Base-by-base conservation (phyloP, 164 flowering plant species). In the Nymphaea colorata region DNA sequence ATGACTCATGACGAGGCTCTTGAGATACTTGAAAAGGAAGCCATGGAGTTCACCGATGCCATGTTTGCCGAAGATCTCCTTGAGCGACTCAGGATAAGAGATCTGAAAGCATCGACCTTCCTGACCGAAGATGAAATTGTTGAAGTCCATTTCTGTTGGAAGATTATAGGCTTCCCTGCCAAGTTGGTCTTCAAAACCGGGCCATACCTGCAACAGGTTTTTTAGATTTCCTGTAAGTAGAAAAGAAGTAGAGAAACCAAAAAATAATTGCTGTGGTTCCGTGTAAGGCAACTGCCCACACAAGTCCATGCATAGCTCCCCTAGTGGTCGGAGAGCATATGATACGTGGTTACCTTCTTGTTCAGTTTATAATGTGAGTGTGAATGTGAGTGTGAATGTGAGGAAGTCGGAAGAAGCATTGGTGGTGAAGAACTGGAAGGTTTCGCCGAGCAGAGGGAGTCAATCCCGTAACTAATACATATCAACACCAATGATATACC, bases 1-100 rank as follows among this genome's bases (percentile, higher is more conserved):
- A 78, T 51, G 41, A 81, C 76, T 74, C 69, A 78, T 51, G 41
- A 81, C 76, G 75, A 81, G 44, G 67, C 65, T 78, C 73, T 78
- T 81, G 67, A 81, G 78, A 74, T 81, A 81, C 77, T 78, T 81
- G 73, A 78, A 75, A 71, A 81, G 64, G 66, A 74, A 69, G 2
- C 81, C 81, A 64, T 78, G 80, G 59, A 73, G 68, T 55, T 77
- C 72, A 6, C 75, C 77, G 41, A 74, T 79, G 70, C 72, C 76
- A 69, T 76, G 75, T 18, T 64, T 55, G 43, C 78, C 78, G 43
- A 75, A 65, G 59, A 80, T 79, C 62, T 70, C 76, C 0, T 75
- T 73, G 62, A 80, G 75, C 59, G 79, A 77, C 41, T 80, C 82
- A 1, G 81, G 75, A 18, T 81, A 81, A 78, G 76, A 81, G 67